Conservation (phyloP, 1,284 basidiomycete species). For the Sporisorium exsertum region DNA sequence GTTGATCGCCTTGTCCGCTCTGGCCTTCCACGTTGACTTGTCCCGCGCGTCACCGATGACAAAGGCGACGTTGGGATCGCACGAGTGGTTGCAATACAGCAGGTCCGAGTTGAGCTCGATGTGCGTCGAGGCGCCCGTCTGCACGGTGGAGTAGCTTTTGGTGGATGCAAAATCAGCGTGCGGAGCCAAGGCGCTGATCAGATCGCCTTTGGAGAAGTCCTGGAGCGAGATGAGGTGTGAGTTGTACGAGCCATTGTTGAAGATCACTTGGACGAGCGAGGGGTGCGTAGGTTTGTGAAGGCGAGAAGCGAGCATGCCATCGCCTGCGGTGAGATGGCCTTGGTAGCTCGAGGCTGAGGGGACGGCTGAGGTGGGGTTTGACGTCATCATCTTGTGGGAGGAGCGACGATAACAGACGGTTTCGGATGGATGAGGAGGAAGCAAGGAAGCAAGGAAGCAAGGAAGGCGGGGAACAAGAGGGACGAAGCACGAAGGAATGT, state of each 20-base stretch:
- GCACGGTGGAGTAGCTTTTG: constrained; percentile 62
- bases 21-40: constrained; percentile 44
- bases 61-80: constrained; percentile 60
- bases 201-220: constrained; percentile 39
- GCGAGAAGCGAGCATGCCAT: constrained; percentile 37
- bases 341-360: constrained; percentile 25
- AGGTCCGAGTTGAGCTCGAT: constrained; percentile 65
- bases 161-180: constrained; percentile 40
- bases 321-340: constrained; percentile 59
- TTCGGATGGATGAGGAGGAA: neutral
- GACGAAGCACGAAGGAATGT: neutral
- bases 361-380: constrained; percentile 14
- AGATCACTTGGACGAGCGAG: constrained; percentile 55
- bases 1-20: constrained; percentile 53
- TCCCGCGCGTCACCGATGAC: constrained; percentile 33
- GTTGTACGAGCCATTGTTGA: constrained; percentile 63
- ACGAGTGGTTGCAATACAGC: constrained; percentile 67
- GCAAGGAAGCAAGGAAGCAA: neutral
- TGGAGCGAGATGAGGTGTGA: constrained; percentile 55
- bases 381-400: constrained; percentile 28
- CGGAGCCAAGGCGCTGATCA: constrained; percentile 48
- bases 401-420: neutral
- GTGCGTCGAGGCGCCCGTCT: constrained; percentile 51
- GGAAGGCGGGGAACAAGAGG: neutral
- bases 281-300: constrained; percentile 60